Base-by-base conservation (phyloP, 2,329 filamentous ascomycete genomes). In the Colletotrichum chrysophilum region DNA sequence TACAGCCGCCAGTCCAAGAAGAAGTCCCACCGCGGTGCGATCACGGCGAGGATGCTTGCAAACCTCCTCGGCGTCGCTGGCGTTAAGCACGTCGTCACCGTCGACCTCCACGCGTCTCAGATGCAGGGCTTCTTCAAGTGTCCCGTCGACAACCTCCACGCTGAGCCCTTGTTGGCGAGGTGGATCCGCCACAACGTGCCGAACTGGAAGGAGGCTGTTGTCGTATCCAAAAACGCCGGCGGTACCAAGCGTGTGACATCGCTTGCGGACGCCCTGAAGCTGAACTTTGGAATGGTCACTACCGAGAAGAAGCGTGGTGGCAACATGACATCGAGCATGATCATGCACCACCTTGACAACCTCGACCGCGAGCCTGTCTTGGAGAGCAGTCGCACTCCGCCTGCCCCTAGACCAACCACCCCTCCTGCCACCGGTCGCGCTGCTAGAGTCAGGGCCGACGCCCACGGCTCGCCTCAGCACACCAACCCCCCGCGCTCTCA, bases 121-220 rank as follows among this genome's bases (percentile, higher is more conserved):
- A 98, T 98, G 95, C 97, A 99, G 87, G 97, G 97, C 74, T 99
- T 99, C 88, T 99, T 99, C 90, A 95, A 95, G 82, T 98, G 96
- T 80, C 97, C 97, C 0, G 96, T 99, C 76, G 97, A 99, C 86
- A 98, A 99, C 82, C 93, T 99, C 69, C 95, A 98, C 80, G 97
- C 97, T 67, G 97, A 99, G 84, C 96, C 97, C 18, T 91, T 98
- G 78, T 95, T 99, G 81, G 96, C 96, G 70, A 94, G 95, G 80
- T 99, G 97, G 97, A 98, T 99, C 81, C 93, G 94, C 76, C 92
- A 94, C 84, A 97, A 98, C 82, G 94, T 99, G 52, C 89, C 92
- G 16, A 92, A 94, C 78, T 99, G 97, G 97, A 92, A 90, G 77
- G 94, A 98, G 79, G 96, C 95, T 12, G 97, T 99, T 8, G 96